These are phyloP conservation scores for Rhodocollybia butyracea DNA, from an alignment of 768 basidiomycete genomes.

Conservation along the genomic window DNA sequence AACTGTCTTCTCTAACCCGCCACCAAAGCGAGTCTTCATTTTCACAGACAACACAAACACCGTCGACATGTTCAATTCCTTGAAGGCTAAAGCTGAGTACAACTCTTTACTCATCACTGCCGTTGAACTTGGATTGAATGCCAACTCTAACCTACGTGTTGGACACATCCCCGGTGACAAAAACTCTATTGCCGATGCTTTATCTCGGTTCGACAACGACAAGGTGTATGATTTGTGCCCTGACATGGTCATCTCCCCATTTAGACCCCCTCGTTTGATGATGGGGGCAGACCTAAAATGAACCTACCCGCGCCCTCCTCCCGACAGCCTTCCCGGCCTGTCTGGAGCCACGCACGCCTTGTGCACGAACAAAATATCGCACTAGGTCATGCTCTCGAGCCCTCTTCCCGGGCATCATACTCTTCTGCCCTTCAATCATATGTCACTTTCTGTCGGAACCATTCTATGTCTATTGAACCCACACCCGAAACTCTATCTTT, in stretches of 20 bases:
- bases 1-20: too few relatives aligned
- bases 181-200: slow-evolving; percentile 23
- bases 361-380: neutral
- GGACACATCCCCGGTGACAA: slow-evolving; percentile 17
- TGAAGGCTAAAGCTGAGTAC: too few relatives aligned
- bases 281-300: neutral
- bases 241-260: neutral
- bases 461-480: neutral
- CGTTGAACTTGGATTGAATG: slow-evolving; percentile 11
- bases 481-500: neutral
- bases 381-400: neutral
- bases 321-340: neutral
- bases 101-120: too few relatives aligned
- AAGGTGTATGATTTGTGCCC: neutral
- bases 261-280: neutral
- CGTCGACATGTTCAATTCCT: too few relatives aligned
- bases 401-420: neutral
- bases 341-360: neutral
- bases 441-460: neutral
- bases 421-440: neutral
- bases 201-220: slow-evolving; percentile 18
- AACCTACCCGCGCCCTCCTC: neutral
- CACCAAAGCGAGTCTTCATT: too few relatives aligned
- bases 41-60: too few relatives aligned
- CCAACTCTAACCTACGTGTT: slow-evolving; percentile 17